These are phyloP conservation scores for Thermomucor indicae-seudaticae DNA, from an alignment of 371 early-diverging fungal genomes.

Conservation along the genomic window DNA sequence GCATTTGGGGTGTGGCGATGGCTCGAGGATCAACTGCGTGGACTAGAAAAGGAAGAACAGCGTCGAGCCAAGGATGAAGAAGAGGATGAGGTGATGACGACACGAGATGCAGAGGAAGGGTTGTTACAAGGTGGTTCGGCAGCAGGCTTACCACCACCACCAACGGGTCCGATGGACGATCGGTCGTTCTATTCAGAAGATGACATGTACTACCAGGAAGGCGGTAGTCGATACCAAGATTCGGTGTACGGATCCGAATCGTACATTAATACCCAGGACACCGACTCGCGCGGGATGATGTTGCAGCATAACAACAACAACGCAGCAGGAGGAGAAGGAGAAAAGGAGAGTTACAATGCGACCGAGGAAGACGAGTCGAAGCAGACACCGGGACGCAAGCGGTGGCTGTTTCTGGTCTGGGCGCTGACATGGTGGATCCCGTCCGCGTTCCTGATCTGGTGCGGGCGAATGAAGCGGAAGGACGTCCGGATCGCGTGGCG, in stretches of 20 bases:
- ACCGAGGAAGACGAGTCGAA: conserved; percentile 40
- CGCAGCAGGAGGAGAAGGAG: no score
- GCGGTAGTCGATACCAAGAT: conserved; percentile 7
- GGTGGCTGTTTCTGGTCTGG: conserved; percentile 86
- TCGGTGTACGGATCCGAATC: conserved; percentile 10
- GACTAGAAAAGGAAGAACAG: conserved; percentile 40
- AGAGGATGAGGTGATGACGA: conserved; percentile 4
- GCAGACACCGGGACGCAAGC: conserved; percentile 44
- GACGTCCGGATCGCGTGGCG: conserved; percentile 95
- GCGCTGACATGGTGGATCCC: conserved; percentile 89
- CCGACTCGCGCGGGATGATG: conserved; percentile 8
- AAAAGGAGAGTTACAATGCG: conserved; percentile 32
- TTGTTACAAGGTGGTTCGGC: conserved; percentile 16
- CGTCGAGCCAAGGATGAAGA: conserved; percentile 21
- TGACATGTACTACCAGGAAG: conserved; percentile 32
- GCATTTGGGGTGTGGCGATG: conserved; percentile 68
- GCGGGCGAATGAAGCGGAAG: conserved; percentile 74
- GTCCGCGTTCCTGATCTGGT: conserved; percentile 52
- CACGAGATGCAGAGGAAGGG: conserved; percentile 8
- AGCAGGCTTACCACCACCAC: conserved; percentile 32
- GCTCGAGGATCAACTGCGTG: conserved; percentile 63
- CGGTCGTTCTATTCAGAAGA: conserved; percentile 70
- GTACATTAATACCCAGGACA: conserved; percentile 1
- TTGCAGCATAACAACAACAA: conserved; percentile 4
- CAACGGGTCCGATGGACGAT: conserved; percentile 31